Evolutionary conservation across 2,329 filamentous ascomycete genomes (phyloP).

Genomic region (Aspergillus sp.): DNA sequence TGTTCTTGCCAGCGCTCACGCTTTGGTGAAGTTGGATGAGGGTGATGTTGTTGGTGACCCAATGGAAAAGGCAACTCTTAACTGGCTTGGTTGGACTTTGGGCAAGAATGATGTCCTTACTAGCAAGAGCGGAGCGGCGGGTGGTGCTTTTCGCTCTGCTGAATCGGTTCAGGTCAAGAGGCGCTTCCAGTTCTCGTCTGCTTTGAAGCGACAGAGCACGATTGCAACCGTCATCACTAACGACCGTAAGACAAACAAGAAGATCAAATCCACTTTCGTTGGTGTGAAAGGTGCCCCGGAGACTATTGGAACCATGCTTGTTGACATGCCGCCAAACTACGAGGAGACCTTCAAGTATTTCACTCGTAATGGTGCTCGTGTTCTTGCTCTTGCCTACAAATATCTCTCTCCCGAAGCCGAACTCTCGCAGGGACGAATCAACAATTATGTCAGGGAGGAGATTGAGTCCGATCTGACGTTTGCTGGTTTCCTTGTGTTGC

Average conservation of each 20-base stretch:
- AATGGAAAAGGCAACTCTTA: slow-evolving; percentile 96
- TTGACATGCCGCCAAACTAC: slow-evolving; percentile 78
- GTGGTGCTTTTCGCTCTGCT: slow-evolving; percentile 44
- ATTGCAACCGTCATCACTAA: slow-evolving; percentile 77
- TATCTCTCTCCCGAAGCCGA: slow-evolving; percentile 80
- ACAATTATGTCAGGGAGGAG: slow-evolving; percentile 89
- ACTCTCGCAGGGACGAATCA: slow-evolving; percentile 79
- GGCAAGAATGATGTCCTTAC: slow-evolving; percentile 82
- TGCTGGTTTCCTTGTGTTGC: slow-evolving; percentile 91
- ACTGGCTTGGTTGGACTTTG: slow-evolving; percentile 88
- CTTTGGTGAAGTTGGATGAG: slow-evolving; percentile 92
- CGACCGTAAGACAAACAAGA: slow-evolving; percentile 71
- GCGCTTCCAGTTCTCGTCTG: slow-evolving; percentile 96
- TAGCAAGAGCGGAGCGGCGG: slow-evolving; percentile 55
- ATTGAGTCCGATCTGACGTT: slow-evolving; percentile 83
- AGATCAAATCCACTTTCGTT: slow-evolving; percentile 81
- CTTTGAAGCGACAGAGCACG: slow-evolving; percentile 92
- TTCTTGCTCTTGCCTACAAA: slow-evolving; percentile 91
- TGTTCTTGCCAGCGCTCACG: slow-evolving; percentile 91
- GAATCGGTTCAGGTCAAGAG: slow-evolving; percentile 92
- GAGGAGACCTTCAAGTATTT: slow-evolving; percentile 99
- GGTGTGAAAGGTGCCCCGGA: slow-evolving; percentile 96
- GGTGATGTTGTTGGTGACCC: slow-evolving; percentile 96
- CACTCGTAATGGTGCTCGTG: slow-evolving; percentile 90
- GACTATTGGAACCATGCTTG: slow-evolving; percentile 92